These are phyloP conservation scores for Hymenoscyphus repandus DNA, from an alignment of 2,329 filamentous ascomycete genomes.

Conservation along the genomic window DNA sequence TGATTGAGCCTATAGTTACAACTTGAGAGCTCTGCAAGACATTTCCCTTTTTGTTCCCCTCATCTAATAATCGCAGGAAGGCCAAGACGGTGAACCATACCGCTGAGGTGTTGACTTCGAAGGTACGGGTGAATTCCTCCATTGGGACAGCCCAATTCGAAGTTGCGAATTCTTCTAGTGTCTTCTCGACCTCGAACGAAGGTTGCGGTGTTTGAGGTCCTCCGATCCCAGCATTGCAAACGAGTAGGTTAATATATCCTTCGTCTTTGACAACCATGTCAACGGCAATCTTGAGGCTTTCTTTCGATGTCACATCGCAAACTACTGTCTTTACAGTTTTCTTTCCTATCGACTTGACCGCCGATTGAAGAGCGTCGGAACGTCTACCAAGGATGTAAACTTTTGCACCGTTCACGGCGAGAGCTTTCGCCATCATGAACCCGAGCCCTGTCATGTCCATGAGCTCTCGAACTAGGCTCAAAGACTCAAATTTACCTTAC, in stretches of 20 bases:
- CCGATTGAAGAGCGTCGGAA: constrained; percentile 35
- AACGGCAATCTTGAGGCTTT: constrained; percentile 51
- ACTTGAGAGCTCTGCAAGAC: constrained; percentile 48
- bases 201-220: constrained; percentile 35
- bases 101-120: constrained; percentile 22
- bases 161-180: constrained; percentile 46
- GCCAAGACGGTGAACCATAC: constrained; percentile 50
- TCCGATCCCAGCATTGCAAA: constrained; percentile 54
- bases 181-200: constrained; percentile 22
- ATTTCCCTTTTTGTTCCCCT: constrained; percentile 56
- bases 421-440: constrained; percentile 49
- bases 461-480: constrained; percentile 7
- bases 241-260: constrained; percentile 54
- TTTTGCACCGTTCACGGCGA: constrained; percentile 47
- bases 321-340: constrained; percentile 35
- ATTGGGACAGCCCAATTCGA: constrained; percentile 36
- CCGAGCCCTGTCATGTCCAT: constrained; percentile 43
- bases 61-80: constrained; percentile 52
- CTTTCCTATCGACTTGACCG: constrained; percentile 21
- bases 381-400: constrained; percentile 54
- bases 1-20: constrained; percentile 69
- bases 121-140: constrained; percentile 49
- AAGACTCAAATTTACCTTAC: constrained; percentile 39
- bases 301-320: constrained; percentile 56
- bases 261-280: constrained; percentile 49